Evolutionary conservation across 805 yeast genomes (phyloP).

Genomic region (Starmerella tilneyi): DNA sequence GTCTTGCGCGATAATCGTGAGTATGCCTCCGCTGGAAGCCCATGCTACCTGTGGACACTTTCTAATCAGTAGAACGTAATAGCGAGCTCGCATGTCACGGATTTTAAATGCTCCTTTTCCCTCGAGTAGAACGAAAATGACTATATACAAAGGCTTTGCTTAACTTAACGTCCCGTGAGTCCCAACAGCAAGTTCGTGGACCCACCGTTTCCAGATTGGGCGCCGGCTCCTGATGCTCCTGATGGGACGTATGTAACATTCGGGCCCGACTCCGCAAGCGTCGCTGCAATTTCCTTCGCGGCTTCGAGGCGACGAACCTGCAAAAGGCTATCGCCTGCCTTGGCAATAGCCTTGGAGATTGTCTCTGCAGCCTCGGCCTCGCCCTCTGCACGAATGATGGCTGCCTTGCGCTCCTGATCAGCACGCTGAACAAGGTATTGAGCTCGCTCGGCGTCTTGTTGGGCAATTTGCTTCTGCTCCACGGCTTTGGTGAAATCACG

Average conservation of each 20-base stretch:
- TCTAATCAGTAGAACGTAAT: no score
- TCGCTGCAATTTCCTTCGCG: conserved; percentile 84
- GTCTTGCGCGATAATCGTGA: no score
- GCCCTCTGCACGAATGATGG: conserved; percentile 95
- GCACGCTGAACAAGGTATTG: conserved; percentile 88
- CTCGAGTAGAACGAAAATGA: no score
- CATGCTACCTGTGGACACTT: no score
- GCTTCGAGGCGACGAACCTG: conserved; percentile 94
- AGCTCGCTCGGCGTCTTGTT: conserved; percentile 98
- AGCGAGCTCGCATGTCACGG: no score
- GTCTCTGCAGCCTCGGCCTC: conserved; percentile 98
- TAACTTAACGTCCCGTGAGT: conserved; percentile 25
- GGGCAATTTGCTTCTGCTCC: conserved; percentile 97
- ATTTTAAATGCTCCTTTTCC: no score
- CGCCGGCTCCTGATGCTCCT: conserved; percentile 27
- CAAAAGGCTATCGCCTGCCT: conserved; percentile 92
- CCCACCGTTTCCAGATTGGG: conserved; percentile 18
- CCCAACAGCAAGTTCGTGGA: conserved; percentile 30
- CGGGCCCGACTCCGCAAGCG: conserved; percentile 62
- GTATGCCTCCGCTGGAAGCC: no score
- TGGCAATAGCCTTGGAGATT: conserved; percentile 81
- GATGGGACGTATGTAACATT: conserved; percentile 82
- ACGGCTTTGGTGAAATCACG: conserved; percentile 95
- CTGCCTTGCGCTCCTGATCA: conserved; percentile 92
- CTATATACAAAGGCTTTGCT: not conserved